Base-by-base conservation (phyloP, 2,329 filamentous ascomycete species). In the Aspergillus jensenii region DNA sequence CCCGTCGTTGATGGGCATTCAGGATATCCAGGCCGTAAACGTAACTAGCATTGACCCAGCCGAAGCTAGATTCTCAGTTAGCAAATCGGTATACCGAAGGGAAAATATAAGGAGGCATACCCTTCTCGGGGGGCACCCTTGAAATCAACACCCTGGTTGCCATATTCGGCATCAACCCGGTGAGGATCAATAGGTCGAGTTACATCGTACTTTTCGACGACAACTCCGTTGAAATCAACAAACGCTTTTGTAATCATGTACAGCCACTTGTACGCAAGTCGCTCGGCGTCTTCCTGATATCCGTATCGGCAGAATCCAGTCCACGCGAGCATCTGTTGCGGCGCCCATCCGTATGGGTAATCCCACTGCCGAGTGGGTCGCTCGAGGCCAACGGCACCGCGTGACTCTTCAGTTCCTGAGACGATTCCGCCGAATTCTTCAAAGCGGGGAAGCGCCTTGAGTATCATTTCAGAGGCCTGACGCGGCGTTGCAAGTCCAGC, bases 201-300 rank as follows among this genome's bases (percentile, higher is more conserved):
- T 59, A 99, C 95, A 76, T 99, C 91, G 79, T 99, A 99, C 79
- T 99, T 99, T 78, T 99, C 95, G 6, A 98, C 95, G 2, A 99
- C 93, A 8, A 97, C 92, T 40, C 95, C 95, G 71, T 98, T 98
- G 81, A 93, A 98, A 74, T 99, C 93, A 60, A 97, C 93, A 78
- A 98, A 98, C 0, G 95, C 93, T 77, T 96, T 97, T 58, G 91
- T 97, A 69, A 97, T 92, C 93, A 98, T 98, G 74, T 93, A 96
- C 53, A 97, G 79, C 95, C 95, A 99, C 76, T 95, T 92, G 77
- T 99, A 99, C 0, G 91, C 90, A 63, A 99, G 78, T 35, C 92
- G 83, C 77, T 96, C 90, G 1, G 92, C 92, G 61, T 97, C 93
- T 23, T 93, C 90, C 27, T 89, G 87, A 72, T 96, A 98, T 55